These are phyloP conservation scores for Phaeosphaeriaceae sp. DNA, from an alignment of 2,329 filamentous ascomycete species.

Conservation along the genomic window DNA sequence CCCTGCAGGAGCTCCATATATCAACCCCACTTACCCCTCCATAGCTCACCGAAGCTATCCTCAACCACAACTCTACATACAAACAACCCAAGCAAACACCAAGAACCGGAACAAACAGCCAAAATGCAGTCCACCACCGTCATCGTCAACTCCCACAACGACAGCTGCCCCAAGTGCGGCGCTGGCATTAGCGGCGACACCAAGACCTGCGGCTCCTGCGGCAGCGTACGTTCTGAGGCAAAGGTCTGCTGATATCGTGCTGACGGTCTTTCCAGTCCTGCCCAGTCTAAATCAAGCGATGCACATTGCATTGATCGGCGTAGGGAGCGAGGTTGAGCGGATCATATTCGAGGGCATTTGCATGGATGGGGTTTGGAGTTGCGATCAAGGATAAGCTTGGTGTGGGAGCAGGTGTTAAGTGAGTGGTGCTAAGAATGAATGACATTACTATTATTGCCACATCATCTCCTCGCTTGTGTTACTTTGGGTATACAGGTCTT, in stretches of 20 bases:
- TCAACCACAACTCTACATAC: constrained; percentile 4
- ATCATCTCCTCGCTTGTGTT: neutral
- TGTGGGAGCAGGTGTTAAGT: neutral
- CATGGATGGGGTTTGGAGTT: neutral
- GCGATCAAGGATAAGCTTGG: neutral
- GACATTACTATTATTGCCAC: neutral
- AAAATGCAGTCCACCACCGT: constrained; percentile 37
- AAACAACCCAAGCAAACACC: neutral
- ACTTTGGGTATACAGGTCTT: neutral
- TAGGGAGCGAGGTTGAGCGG: constrained; percentile 5
- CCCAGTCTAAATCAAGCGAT: constrained; percentile 23
- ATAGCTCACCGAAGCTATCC: constrained; percentile 17
- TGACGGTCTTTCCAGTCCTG: constrained; percentile 21
- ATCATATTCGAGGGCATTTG: neutral
- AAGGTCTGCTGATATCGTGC: neutral
- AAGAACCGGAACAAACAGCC: neutral
- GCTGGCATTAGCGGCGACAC: constrained; percentile 35
- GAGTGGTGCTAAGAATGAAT: constrained; percentile 1
- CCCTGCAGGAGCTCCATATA: constrained; percentile 30
- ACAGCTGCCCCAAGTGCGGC: constrained; percentile 51
- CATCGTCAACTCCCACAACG: constrained; percentile 40
- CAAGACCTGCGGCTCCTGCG: constrained; percentile 49
- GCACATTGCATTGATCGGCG: neutral
- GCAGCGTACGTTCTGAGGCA: constrained; percentile 36
- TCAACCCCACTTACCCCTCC: constrained; percentile 47